Evolutionary conservation across 192 early-diverging fungal genomes (phyloP).

Genomic region (Coemansia sp.): DNA sequence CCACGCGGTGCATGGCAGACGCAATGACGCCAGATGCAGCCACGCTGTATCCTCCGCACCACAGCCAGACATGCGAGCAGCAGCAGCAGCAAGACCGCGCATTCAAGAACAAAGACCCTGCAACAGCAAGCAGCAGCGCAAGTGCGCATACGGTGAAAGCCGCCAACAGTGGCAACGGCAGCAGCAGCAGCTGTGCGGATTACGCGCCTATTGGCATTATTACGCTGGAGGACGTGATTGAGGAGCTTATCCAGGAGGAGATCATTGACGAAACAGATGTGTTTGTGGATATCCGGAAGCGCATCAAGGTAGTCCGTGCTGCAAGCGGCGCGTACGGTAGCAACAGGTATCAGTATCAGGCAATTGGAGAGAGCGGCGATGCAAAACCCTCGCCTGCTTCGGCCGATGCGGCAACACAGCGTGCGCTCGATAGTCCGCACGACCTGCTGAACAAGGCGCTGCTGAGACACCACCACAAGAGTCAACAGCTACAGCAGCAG

Average conservation of each 20-base stretch:
- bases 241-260: constrained; percentile 82
- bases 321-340: background rate
- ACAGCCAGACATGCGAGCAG: background rate
- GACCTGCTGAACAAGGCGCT: background rate
- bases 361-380: background rate
- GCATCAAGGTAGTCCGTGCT: constrained; percentile 49
- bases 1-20: background rate
- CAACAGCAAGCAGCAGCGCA: constrained; percentile 6
- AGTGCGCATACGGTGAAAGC: background rate
- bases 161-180: background rate
- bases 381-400: background rate
- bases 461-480: background rate
- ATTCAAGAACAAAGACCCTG: background rate
- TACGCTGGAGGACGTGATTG: constrained; percentile 82
- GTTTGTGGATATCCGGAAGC: constrained; percentile 54
- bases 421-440: background rate
- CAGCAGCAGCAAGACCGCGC: background rate
- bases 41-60: background rate
- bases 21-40: background rate
- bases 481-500: background rate
- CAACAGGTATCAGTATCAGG: background rate
- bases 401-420: background rate
- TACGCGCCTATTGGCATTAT: constrained; percentile 69
- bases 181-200: background rate
- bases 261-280: constrained; percentile 84